Evolutionary conservation across 228 moss, liverwort and hornwort genomes (phyloP), one percentile per base, ranked within the genome.

Genomic region (Sphagnum fallax): DNA sequence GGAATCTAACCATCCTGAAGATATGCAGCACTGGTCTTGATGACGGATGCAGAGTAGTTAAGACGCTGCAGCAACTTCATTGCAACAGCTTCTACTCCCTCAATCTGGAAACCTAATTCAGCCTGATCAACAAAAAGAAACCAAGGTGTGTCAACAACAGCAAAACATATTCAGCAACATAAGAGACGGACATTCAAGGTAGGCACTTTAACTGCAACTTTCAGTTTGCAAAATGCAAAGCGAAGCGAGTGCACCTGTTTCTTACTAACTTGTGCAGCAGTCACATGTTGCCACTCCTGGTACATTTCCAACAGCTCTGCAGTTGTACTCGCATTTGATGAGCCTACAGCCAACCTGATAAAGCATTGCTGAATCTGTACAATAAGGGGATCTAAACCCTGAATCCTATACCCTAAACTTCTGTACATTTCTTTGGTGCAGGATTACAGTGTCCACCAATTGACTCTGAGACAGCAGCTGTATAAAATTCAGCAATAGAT

Each of bases 1-100:
- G 9, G 47, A 47, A 16, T 68, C 50, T 6, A 58, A 87, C 86
- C 86, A n/a, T 87, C 86, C 72, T 78, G 70, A 60, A 87, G 83
- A 53, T 78, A 75, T 49, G 14, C 75, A 70, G 86, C 76, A 66
- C 86, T 83, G 6, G 78, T 80, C 72, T 87, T 87, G 83, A 83
- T 83, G 13, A 87, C 83, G 6, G 78, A 83, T 8, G 83, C 76
- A 16, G 83, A 87, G 47, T 87, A 78, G 70, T 87, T 87, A 55
- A 87, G 78, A 5, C 86, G 83, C 66, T 87, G 86, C 61, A 87
- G 76, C 61, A 87, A 48, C 70, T 87, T 87, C 78, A 83, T 80
- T 13, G 86, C 83, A 0, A 87, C 80, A 16, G 86, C 86, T 74
- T 87, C 86, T 51, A 80, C 86, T 61, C 78, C 83, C 59, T 87